Conservation (phyloP, 345 rosid species). For the Salix viminalis region DNA sequence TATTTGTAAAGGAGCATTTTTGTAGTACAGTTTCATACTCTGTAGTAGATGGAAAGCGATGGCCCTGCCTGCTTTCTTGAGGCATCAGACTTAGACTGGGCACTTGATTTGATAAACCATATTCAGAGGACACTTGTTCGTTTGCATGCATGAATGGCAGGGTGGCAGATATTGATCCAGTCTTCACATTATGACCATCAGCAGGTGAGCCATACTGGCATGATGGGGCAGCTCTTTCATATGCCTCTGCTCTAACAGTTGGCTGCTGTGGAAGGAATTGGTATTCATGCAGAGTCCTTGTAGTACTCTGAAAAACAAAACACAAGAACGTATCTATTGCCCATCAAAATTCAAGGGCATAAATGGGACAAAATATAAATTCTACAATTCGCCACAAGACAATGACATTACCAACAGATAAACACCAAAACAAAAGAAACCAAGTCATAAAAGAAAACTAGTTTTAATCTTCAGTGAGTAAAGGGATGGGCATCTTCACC, state of each 20-base stretch:
- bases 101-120: slow-evolving; percentile 46
- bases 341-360: neutral
- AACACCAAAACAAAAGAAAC: neutral
- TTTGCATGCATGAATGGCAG: slow-evolving; percentile 32
- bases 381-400: neutral
- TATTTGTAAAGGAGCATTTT: slow-evolving; percentile 37
- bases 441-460: neutral
- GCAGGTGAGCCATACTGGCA: slow-evolving; percentile 38
- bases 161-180: slow-evolving; percentile 31
- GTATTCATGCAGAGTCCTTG: slow-evolving; percentile 68
- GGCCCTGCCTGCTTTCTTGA: slow-evolving; percentile 55
- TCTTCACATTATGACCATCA: slow-evolving; percentile 40
- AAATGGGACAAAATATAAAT: neutral
- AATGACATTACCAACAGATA: neutral
- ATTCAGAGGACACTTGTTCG: slow-evolving; percentile 38
- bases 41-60: slow-evolving; percentile 39
- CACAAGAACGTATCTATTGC: neutral
- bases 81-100: slow-evolving; percentile 63
- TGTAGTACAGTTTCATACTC: slow-evolving; percentile 46
- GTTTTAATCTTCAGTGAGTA: neutral
- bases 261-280: slow-evolving; percentile 88
- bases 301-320: slow-evolving; percentile 36
- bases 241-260: slow-evolving; percentile 51
- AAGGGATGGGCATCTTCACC: slow-evolving; percentile 37
- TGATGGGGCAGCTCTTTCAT: slow-evolving; percentile 48